Conservation (phyloP, 306 rosid genomes). For the Inga laurina region DNA sequence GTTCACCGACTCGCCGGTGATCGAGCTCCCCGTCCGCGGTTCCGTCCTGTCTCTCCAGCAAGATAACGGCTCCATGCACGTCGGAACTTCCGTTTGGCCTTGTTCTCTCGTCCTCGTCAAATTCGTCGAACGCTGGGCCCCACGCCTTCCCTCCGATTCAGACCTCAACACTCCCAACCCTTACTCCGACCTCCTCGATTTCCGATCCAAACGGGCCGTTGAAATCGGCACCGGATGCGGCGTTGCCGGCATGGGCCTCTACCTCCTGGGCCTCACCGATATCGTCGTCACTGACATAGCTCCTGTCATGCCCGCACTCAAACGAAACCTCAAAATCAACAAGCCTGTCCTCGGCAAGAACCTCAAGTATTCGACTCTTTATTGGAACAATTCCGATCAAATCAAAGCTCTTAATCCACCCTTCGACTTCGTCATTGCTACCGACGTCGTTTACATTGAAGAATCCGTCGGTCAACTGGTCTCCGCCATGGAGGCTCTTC, state of each 20-base stretch:
- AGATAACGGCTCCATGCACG: conserved; percentile 89
- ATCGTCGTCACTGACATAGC: conserved; percentile 77
- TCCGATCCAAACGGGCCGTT: conserved; percentile 72
- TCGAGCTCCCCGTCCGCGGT: conserved; percentile 71
- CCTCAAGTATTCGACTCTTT: conserved; percentile 68
- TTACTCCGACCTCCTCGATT: conserved; percentile 63
- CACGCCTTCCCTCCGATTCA: not conserved
- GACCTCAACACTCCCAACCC: conserved; percentile 42
- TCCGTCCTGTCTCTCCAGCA: conserved; percentile 71
- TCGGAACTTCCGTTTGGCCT: conserved; percentile 95
- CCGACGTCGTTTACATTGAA: conserved; percentile 86
- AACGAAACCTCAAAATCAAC: conserved; percentile 74
- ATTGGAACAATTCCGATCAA: conserved; percentile 76
- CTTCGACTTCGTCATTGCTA: conserved; percentile 62
- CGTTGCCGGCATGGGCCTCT: conserved; percentile 86
- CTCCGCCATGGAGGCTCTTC: conserved; percentile 63
- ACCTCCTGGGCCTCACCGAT: conserved; percentile 77
- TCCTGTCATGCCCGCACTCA: conserved; percentile 90
- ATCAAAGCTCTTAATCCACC: conserved; percentile 62
- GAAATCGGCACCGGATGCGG: conserved; percentile 94
- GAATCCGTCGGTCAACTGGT: conserved; percentile 64
- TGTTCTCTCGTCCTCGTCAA: conserved; percentile 92
- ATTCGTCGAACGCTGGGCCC: conserved; percentile 83
- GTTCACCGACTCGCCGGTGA: conserved; percentile 86
- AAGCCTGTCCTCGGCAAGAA: conserved; percentile 63